Evolutionary conservation across 257 asterid species (phyloP).

Genomic region (Craterostigma plantagineum): DNA sequence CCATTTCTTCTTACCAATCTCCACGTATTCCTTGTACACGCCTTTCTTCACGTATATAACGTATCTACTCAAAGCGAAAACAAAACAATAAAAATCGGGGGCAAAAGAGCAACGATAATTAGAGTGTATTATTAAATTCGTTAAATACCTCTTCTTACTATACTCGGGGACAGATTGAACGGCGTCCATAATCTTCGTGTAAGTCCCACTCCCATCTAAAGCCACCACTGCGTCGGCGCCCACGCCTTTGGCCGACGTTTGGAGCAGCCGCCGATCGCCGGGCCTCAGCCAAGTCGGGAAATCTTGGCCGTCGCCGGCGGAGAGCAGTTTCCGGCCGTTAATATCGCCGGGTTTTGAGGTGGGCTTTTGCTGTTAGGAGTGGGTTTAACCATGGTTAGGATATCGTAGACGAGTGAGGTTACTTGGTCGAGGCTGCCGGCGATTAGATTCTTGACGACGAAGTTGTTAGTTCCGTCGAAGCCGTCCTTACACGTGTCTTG

Average conservation of each 20-base stretch:
- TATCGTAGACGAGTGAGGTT: not conserved
- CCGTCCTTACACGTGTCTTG: constrained; percentile 2
- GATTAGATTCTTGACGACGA: not conserved
- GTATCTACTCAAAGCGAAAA: constrained; percentile 13
- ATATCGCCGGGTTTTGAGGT: too few relatives aligned
- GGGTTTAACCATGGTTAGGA: not conserved
- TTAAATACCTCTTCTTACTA: constrained; percentile 4
- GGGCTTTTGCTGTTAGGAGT: not conserved
- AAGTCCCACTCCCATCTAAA: constrained; percentile 30
- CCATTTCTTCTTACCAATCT: constrained; percentile 36
- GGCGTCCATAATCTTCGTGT: constrained; percentile 26
- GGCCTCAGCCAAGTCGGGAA: constrained; percentile 26
- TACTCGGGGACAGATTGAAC: constrained; percentile 22
- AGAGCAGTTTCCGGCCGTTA: constrained; percentile 11
- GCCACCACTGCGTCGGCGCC: constrained; percentile 33
- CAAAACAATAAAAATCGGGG: too few relatives aligned
- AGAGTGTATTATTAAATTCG: too few relatives aligned
- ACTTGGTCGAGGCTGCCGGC: not conserved
- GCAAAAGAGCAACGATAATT: too few relatives aligned
- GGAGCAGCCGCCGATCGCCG: constrained; percentile 17
- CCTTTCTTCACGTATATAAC: constrained; percentile 43
- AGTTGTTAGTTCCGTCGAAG: not conserved
- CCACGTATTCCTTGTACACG: constrained; percentile 41
- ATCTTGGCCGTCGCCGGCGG: not conserved
- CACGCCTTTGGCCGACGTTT: constrained; percentile 6